Evolutionary conservation across 2,329 filamentous ascomycete genomes (phyloP).

Genomic region (Metarhizium robertsii): DNA sequence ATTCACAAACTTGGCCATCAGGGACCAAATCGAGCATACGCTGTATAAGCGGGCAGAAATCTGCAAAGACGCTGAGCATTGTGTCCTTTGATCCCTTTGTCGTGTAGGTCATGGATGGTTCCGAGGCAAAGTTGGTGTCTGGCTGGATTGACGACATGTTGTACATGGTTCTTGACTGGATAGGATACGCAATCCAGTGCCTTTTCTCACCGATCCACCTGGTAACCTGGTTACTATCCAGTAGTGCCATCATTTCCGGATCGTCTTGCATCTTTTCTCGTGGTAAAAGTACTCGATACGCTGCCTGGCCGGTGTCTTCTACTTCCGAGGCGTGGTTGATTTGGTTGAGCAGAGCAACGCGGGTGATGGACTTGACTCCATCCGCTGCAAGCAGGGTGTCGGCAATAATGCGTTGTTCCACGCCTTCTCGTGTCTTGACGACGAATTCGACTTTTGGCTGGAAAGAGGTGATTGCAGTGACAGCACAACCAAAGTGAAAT

Average conservation of each 20-base stretch:
- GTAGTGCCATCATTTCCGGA: constrained; percentile 56
- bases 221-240: constrained; percentile 58
- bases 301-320: constrained; percentile 64
- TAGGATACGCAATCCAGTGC: constrained; percentile 72
- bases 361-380: constrained; percentile 43
- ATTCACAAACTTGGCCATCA: constrained; percentile 55
- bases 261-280: constrained; percentile 58
- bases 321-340: constrained; percentile 47
- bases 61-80: constrained; percentile 52
- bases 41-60: constrained; percentile 51
- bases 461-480: constrained; percentile 15
- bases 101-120: constrained; percentile 51
- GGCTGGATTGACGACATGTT: constrained; percentile 56
- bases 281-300: constrained; percentile 69
- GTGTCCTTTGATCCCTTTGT: constrained; percentile 50
- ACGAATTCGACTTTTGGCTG: constrained; percentile 33
- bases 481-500: constrained; percentile 56
- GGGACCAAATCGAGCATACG: constrained; percentile 51
- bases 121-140: constrained; percentile 49
- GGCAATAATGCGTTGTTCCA: constrained; percentile 42
- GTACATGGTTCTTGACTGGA: constrained; percentile 56
- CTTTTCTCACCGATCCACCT: constrained; percentile 68
- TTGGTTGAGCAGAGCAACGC: constrained; percentile 23
- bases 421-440: constrained; percentile 45
- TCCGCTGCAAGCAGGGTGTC: constrained; percentile 39